phyloP scores from a whole-genome alignment of 495 filamentous ascomycete genomes.

The Haplographium delicatum region DNA sequence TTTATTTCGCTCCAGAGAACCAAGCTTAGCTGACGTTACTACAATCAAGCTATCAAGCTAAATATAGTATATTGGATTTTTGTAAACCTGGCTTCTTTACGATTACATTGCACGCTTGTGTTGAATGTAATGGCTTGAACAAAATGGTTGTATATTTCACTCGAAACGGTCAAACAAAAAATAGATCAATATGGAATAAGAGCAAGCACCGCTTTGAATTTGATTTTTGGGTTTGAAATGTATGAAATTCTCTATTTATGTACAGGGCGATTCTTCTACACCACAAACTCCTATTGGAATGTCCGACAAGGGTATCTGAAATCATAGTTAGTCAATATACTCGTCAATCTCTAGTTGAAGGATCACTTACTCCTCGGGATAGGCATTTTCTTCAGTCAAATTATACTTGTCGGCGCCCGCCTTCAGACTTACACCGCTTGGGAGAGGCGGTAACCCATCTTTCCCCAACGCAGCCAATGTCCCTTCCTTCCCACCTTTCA shows the following conservation, averaged over 20 bases:
- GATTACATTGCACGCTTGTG: too few relatives aligned
- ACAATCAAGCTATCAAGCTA: too few relatives aligned
- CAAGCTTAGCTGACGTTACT: too few relatives aligned
- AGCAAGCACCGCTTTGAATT: too few relatives aligned
- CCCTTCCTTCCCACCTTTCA: constrained; percentile 57
- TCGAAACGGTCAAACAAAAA: not conserved
- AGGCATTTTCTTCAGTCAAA: constrained; percentile 51
- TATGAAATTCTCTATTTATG: constrained; percentile 9
- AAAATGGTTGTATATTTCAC: not conserved
- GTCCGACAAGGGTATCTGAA: constrained; percentile 42
- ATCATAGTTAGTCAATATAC: constrained; percentile 23
- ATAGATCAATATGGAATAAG: too few relatives aligned
- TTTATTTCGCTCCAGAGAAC: too few relatives aligned
- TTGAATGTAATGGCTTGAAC: too few relatives aligned
- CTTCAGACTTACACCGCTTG: constrained; percentile 54
- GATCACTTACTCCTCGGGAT: constrained; percentile 49
- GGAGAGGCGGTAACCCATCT: constrained; percentile 77
- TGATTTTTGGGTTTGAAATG: too few relatives aligned
- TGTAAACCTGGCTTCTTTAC: too few relatives aligned
- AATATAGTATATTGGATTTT: too few relatives aligned
- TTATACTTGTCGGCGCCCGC: constrained; percentile 41
- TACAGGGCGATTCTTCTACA: constrained; percentile 2
- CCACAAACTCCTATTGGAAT: constrained; percentile 34
- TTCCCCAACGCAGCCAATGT: constrained; percentile 61
- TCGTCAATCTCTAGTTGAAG: not conserved